Evolutionary conservation across 768 basidiomycete species (phyloP), one percentile per base, ranked within the genome.

Genomic region (Rhodotorula babjevae): DNA sequence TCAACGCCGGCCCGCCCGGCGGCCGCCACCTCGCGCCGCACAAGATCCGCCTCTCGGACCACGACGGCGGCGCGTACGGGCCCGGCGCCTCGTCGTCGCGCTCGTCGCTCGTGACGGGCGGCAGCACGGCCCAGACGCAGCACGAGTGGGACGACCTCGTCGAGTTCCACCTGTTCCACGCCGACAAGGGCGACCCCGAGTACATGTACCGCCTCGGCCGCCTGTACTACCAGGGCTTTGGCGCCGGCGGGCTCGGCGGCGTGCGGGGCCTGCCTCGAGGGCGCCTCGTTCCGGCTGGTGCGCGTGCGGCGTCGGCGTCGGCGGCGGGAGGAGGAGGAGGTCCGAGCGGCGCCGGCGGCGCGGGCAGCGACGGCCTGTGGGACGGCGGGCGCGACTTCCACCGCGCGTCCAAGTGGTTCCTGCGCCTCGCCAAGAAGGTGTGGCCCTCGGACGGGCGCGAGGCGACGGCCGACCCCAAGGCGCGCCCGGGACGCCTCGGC

Each of bases 171-270:
- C 73, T 95, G 90, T 99, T 95, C 82, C 96, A 97, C 63, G 92
- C 95, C 12, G 93, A 97, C 77, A 87, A 93, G 40, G 92, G 92
- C 40, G 91, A 93, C 76, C 87, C 87, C 63, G 88, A 89, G 73
- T 95, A 92, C 80, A 92, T 93, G 4, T 93, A 90, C 81, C 87
- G 91, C 25, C 85, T 98, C 4, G 96, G 93, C n/a, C 89, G 92
- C 81, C 90, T 98, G 18, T 95, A 90, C 82, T 98, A 99, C 79
- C 90, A 93, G 79, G 96, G 96, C 27, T 93, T 91, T 69, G 90
- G 97, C 49, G 97, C 96, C 78, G 84, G 86, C 11, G 83, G 87
- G 18, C 81, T 84, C 23, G 92, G 92, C 7, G 94, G 95, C 18
- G 87, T 44, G 40, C 90, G 53, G 87, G 85, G 5, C n/a, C 18